Conservation (phyloP, 768 basidiomycete genomes). For the Leccinum imitatum region DNA sequence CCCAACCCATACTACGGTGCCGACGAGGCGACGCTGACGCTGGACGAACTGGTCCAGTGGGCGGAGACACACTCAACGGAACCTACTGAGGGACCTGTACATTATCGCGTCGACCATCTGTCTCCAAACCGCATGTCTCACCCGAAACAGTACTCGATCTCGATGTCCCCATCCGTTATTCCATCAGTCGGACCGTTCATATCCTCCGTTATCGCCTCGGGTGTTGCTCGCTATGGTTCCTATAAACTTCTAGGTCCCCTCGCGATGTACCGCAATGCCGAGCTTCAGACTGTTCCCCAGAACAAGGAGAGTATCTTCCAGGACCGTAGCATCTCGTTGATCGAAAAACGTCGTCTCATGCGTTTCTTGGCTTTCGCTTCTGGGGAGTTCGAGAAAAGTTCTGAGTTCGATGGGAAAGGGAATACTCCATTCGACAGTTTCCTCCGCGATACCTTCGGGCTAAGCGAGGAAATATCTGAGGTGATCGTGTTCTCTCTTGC, state of each 20-base stretch:
- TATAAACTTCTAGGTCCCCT: slow-evolving; percentile 80
- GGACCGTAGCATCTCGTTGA: slow-evolving; percentile 66
- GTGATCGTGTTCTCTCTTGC: slow-evolving; percentile 80
- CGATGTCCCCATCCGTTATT: slow-evolving; percentile 80
- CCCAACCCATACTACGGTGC: slow-evolving; percentile 82
- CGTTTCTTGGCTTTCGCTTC: slow-evolving; percentile 84
- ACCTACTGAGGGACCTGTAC: slow-evolving; percentile 11
- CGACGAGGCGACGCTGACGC: slow-evolving; percentile 74
- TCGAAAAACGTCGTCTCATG: slow-evolving; percentile 91
- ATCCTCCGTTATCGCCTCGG: slow-evolving; percentile 72
- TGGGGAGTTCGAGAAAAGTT: slow-evolving; percentile 66
- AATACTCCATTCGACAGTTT: slow-evolving; percentile 60
- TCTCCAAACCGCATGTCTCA: slow-evolving; percentile 47
- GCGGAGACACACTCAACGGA: slow-evolving; percentile 39
- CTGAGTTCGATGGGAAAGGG: slow-evolving; percentile 58
- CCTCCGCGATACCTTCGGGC: slow-evolving; percentile 59
- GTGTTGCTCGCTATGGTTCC: slow-evolving; percentile 88
- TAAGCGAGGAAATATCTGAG: slow-evolving; percentile 54
- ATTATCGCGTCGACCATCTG: slow-evolving; percentile 38
- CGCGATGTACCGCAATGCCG: slow-evolving; percentile 52
- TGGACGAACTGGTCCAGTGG: slow-evolving; percentile 80
- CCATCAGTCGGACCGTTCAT: slow-evolving; percentile 79
- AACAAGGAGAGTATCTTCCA: slow-evolving; percentile 95
- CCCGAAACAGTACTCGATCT: slow-evolving; percentile 79
- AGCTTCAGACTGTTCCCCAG: slow-evolving; percentile 70